Evolutionary conservation across 495 filamentous ascomycete genomes (phyloP).

Genomic region (Alectoria sarmentosa): DNA sequence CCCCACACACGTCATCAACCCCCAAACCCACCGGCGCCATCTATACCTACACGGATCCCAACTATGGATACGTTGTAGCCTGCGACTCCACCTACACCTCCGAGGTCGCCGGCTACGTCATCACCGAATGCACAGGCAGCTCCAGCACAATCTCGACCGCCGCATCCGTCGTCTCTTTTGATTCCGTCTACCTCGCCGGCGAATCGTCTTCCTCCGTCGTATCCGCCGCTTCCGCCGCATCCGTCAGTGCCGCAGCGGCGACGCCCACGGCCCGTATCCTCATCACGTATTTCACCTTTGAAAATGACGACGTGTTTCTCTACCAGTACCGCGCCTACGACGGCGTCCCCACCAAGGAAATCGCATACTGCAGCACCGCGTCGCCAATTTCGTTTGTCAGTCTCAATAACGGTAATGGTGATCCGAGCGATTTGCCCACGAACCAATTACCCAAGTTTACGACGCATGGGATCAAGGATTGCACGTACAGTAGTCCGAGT

Average conservation of each 20-base stretch:
- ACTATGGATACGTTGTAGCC: not conserved
- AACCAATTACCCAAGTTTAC: not conserved
- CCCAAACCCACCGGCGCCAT: not conserved
- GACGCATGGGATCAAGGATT: not conserved
- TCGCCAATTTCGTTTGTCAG: not conserved
- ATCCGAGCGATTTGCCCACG: not conserved
- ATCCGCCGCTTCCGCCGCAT: not conserved
- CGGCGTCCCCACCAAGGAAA: not conserved
- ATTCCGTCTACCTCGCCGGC: not conserved
- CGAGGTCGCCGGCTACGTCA: not conserved
- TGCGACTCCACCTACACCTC: not conserved
- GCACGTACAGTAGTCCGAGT: not conserved
- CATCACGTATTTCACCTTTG: not conserved
- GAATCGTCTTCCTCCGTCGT: not conserved
- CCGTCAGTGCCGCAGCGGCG: not conserved
- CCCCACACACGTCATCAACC: not conserved
- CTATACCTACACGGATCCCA: not conserved
- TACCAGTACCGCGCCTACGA: conserved; percentile 1
- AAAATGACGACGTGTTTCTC: not conserved
- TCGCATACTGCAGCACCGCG: not conserved
- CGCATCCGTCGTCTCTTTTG: not conserved
- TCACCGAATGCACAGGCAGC: not conserved
- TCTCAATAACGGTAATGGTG: not conserved
- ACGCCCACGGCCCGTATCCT: not conserved
- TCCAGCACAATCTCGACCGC: not conserved